phyloP scores from a whole-genome alignment of 441 rosid species.

The Erodium chrysanthum region DNA sequence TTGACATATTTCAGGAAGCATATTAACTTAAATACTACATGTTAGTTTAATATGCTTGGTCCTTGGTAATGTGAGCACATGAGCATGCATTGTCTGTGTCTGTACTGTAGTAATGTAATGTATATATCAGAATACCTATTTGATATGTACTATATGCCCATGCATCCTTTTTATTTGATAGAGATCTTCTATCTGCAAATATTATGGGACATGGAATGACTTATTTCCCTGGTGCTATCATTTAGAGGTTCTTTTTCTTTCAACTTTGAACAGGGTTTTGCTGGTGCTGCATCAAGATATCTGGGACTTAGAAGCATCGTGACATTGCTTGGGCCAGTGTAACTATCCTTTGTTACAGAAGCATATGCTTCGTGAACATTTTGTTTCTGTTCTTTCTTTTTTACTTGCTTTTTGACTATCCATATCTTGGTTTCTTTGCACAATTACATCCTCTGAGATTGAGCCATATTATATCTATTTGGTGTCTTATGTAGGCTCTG shows the following conservation, averaged over 20 bases:
- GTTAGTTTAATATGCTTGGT: neutral
- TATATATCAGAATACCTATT: neutral
- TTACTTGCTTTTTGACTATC: neutral
- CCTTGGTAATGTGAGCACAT: too few relatives aligned
- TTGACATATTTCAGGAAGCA: neutral
- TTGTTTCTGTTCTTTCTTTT: slow-evolving; percentile 6
- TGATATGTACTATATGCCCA: neutral
- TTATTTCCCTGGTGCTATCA: neutral
- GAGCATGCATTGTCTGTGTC: too few relatives aligned
- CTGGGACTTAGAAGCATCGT: slow-evolving; percentile 65
- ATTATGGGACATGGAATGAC: neutral
- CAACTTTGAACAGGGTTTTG: slow-evolving; percentile 50
- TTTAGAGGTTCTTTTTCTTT: slow-evolving; percentile 11
- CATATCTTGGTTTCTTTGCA: neutral
- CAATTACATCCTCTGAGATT: neutral
- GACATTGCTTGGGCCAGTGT: slow-evolving; percentile 79
- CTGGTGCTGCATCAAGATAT: slow-evolving; percentile 81
- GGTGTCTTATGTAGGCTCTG: slow-evolving; percentile 51
- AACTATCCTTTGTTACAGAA: slow-evolving; percentile 8
- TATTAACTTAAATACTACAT: neutral
- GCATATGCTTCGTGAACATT: slow-evolving; percentile 4
- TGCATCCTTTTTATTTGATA: neutral
- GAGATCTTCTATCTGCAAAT: neutral
- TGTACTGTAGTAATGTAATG: neutral
- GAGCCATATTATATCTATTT: slow-evolving; percentile 1